Conservation (phyloP, 306 rosid species). For the Inga leiocalycina region DNA sequence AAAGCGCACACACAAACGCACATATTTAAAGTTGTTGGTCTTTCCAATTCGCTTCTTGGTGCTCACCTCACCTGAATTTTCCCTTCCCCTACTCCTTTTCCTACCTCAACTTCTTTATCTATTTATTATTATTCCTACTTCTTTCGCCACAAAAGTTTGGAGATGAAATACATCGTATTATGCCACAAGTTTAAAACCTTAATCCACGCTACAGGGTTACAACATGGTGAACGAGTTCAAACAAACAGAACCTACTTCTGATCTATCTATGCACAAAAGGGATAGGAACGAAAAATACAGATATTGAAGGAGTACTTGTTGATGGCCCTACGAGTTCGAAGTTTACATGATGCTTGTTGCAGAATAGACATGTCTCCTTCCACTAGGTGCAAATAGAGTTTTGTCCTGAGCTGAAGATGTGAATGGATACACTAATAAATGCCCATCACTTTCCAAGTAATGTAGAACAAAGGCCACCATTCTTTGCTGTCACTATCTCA, state of each 20-base stretch:
- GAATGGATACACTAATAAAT: conserved; percentile 27
- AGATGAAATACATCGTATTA: background rate
- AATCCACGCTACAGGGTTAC: background rate
- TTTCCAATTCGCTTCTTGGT: conserved; percentile 64
- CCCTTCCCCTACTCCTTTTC: conserved; percentile 37
- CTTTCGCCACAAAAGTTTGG: background rate
- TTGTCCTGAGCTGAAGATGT: conserved; percentile 42
- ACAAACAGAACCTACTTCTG: background rate
- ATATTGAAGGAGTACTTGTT: background rate
- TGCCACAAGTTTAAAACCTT: background rate
- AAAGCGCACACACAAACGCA: conserved; percentile 10
- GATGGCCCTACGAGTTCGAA: conserved; percentile 4
- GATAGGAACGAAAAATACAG: background rate
- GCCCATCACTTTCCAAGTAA: conserved; percentile 45
- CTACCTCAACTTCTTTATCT: background rate
- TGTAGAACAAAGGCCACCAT: conserved; percentile 51
- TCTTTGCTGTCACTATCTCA: conserved; percentile 37
- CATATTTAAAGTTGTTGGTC: conserved; percentile 44
- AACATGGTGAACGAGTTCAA: background rate
- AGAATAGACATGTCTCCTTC: conserved; percentile 36
- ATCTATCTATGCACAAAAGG: background rate
- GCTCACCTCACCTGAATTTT: conserved; percentile 2
- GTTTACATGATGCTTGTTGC: conserved; percentile 32
- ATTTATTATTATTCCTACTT: background rate
- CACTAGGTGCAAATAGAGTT: conserved; percentile 12